Percentiles rank a stretch among this genome's conserved stretches.
Evolutionary conservation across 2,329 filamentous ascomycete genomes (phyloP).

Genomic region (Penicillium sclerotiorum): DNA sequence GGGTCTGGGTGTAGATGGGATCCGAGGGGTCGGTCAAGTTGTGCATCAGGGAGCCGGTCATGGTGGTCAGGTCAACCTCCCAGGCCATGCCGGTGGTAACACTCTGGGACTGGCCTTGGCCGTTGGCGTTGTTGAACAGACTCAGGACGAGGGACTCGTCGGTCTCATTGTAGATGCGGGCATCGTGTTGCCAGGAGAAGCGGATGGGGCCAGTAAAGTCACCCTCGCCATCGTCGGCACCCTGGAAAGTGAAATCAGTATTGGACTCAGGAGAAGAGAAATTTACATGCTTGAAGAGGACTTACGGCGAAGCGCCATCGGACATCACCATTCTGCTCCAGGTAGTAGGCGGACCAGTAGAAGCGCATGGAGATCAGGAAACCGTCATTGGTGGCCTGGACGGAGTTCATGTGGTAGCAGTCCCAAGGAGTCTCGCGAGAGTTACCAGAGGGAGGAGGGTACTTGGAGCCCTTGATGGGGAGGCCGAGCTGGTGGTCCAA

Average conservation of each 20-base stretch:
- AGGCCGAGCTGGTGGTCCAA: slow-evolving; percentile 36
- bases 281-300: not conserved
- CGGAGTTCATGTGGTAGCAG: slow-evolving; percentile 41
- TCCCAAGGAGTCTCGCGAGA: slow-evolving; percentile 33
- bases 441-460: slow-evolving; percentile 3
- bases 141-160: slow-evolving; percentile 30
- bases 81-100: slow-evolving; percentile 28
- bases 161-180: slow-evolving; percentile 37
- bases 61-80: slow-evolving; percentile 20
- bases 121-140: slow-evolving; percentile 34
- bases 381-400: slow-evolving; percentile 34
- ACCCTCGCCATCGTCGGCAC: slow-evolving; percentile 17
- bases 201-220: slow-evolving; percentile 21
- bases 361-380: slow-evolving; percentile 38
- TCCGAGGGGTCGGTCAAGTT: slow-evolving; percentile 24
- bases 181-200: slow-evolving; percentile 36
- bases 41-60: slow-evolving; percentile 12
- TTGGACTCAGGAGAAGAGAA: not conserved
- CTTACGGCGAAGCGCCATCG: slow-evolving; percentile 18
- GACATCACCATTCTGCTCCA: slow-evolving; percentile 31
- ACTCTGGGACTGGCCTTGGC: slow-evolving; percentile 8
- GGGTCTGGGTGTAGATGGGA: slow-evolving; percentile 21
- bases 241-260: not conserved
- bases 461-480: slow-evolving; percentile 28
- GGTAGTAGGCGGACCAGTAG: slow-evolving; percentile 38